These are phyloP conservation scores for Ganoderma multipileum DNA, from an alignment of 1,284 basidiomycete genomes.

Conservation along the genomic window DNA sequence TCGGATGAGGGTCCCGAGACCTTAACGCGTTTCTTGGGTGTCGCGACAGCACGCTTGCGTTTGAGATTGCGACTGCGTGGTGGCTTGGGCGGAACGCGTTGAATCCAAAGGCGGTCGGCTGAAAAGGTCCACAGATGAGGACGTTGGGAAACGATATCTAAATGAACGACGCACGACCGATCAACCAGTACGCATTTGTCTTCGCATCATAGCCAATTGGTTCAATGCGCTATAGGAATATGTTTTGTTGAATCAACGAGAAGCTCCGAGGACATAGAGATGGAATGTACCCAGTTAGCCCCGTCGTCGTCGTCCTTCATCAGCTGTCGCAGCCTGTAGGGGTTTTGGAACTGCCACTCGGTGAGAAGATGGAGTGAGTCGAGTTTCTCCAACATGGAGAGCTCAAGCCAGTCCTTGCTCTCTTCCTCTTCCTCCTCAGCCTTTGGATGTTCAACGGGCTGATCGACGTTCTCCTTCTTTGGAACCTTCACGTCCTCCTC, in stretches of 20 bases:
- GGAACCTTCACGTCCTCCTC: conserved; percentile 20
- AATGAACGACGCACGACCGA: conserved; percentile 64
- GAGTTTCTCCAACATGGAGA: conserved; percentile 76
- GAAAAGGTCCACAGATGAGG: conserved; percentile 11
- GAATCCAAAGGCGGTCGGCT: conserved; percentile 89
- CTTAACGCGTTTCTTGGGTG: conserved; percentile 31
- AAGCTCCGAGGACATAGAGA: not conserved
- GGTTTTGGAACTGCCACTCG: conserved; percentile 86
- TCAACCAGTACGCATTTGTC: conserved; percentile 88
- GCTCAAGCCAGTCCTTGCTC: conserved; percentile 69
- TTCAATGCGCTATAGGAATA: conserved; percentile 70
- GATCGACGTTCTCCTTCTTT: conserved; percentile 22
- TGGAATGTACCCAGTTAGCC: conserved; percentile 71
- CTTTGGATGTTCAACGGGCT: not conserved
- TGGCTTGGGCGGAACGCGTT: conserved; percentile 68
- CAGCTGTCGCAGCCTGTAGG: conserved; percentile 63
- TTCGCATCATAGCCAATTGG: conserved; percentile 88
- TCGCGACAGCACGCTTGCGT: conserved; percentile 52
- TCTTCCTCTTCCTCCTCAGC: conserved; percentile 34
- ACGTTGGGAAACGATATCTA: not conserved
- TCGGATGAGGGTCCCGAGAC: conserved; percentile 15
- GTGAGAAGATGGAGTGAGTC: conserved; percentile 76
- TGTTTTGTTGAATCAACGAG: not conserved
- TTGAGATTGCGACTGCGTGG: conserved; percentile 53
- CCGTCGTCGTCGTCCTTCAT: conserved; percentile 82